Evolutionary conservation across 495 filamentous ascomycete species (phyloP).

Genomic region (Staphylotrichum tortipilum): DNA sequence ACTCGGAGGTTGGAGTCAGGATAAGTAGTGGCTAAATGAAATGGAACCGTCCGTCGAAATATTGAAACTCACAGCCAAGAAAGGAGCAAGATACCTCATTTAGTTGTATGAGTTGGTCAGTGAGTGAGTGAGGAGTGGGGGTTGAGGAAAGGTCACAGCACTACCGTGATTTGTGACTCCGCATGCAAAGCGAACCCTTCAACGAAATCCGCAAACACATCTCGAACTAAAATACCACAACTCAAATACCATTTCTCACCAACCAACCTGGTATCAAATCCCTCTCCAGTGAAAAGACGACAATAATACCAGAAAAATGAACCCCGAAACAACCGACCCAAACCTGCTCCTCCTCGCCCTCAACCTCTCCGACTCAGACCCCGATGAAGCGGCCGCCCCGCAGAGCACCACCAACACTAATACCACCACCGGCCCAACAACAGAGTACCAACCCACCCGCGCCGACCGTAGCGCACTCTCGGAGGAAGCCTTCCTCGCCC

Average conservation of each 20-base stretch:
- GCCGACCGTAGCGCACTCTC: slow-evolving; percentile 36
- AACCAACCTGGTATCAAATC: neutral
- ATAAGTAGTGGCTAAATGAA: too few relatives aligned
- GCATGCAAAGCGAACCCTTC: too few relatives aligned
- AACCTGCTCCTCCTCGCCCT: slow-evolving; percentile 36
- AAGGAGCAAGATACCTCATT: neutral
- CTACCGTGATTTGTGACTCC: slow-evolving; percentile 1
- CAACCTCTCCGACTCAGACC: slow-evolving; percentile 33
- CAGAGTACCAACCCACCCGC: slow-evolving; percentile 13
- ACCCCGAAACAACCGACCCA: slow-evolving; percentile 15
- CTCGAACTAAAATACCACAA: too few relatives aligned
- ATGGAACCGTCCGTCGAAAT: too few relatives aligned
- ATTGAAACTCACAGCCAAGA: too few relatives aligned
- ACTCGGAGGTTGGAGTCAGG: too few relatives aligned
- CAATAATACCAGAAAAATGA: slow-evolving; percentile 3
- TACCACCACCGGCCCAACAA: neutral
- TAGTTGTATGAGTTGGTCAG: too few relatives aligned
- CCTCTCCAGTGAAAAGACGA: neutral
- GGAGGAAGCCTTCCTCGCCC: slow-evolving; percentile 32
- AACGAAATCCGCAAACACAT: too few relatives aligned
- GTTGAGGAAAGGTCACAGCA: neutral
- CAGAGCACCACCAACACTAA: slow-evolving; percentile 1
- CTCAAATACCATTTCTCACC: too few relatives aligned
- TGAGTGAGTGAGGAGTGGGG: neutral
- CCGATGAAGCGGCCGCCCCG: slow-evolving; percentile 8